These are phyloP conservation scores for Citrullus mucosospermus DNA, from an alignment of 306 rosid species.

Conservation along the genomic window DNA sequence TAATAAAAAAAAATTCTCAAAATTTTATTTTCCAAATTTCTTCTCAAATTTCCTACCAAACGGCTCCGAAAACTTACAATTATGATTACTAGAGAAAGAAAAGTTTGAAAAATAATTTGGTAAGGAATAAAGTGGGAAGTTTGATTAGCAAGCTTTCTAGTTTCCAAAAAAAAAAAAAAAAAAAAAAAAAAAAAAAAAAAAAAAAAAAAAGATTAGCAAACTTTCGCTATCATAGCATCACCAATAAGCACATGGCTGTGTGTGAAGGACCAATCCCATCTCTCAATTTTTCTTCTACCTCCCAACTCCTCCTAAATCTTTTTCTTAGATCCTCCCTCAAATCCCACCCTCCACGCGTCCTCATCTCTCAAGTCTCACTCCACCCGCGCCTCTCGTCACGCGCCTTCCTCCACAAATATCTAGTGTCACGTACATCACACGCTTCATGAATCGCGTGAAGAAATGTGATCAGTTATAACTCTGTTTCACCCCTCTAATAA, in stretches of 20 bases:
- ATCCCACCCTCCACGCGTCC: slow-evolving; percentile 24
- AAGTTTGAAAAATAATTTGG: background rate
- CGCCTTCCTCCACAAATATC: background rate
- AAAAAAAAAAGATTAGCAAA: background rate
- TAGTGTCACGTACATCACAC: background rate
- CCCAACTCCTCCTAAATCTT: slow-evolving; percentile 12
- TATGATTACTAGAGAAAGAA: background rate
- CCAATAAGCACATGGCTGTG: slow-evolving; percentile 1
- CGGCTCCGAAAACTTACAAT: too few species aligned
- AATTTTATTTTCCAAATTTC: too few species aligned
- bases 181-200: too few species aligned
- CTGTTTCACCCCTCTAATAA: background rate
- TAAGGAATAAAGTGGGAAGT: background rate
- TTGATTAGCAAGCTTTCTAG: background rate
- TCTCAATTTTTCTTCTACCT: background rate
- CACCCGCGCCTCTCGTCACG: background rate
- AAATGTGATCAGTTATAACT: background rate
- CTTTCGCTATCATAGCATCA: background rate
- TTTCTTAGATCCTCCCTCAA: slow-evolving; percentile 14
- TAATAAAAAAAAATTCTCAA: too few species aligned
- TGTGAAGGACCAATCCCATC: slow-evolving; percentile 6
- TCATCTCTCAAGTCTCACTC: background rate
- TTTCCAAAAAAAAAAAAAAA: too few species aligned
- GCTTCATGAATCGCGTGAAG: background rate
- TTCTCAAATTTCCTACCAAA: too few species aligned